These are phyloP conservation scores for Pinus tabuliformis DNA, from an alignment of 75 land plant species.

Conservation along the genomic window DNA sequence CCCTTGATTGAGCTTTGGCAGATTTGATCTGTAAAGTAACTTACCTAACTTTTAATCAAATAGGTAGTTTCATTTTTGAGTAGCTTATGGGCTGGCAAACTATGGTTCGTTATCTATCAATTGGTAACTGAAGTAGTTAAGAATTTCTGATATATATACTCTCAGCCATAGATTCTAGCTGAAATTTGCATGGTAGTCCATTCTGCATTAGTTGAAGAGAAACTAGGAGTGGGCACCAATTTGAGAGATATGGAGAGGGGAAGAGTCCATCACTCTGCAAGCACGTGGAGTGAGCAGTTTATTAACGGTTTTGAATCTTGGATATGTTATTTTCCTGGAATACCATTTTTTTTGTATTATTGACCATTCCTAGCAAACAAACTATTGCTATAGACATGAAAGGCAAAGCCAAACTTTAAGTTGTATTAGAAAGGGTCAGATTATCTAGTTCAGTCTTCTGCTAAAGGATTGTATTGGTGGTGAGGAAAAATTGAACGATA, in stretches of 20 bases:
- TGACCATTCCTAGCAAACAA: too few species aligned
- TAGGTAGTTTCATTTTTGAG: neutral
- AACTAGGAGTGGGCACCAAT: neutral
- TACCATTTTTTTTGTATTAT: too few species aligned
- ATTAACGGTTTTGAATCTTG: neutral
- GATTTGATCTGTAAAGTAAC: slow-evolving; percentile 62
- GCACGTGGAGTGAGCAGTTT: neutral
- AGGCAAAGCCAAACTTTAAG: too few species aligned
- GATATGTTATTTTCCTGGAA: neutral
- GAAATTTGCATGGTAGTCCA: neutral
- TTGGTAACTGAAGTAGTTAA: too few species aligned
- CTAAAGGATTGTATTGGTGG: too few species aligned
- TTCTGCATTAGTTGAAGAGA: neutral
- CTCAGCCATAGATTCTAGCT: neutral
- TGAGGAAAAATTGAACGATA: too few species aligned
- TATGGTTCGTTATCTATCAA: neutral
- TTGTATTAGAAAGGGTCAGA: too few species aligned
- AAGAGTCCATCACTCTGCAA: neutral
- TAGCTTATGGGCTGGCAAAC: neutral
- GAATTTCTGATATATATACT: too few species aligned
- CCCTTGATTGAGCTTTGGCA: slow-evolving; percentile 75
- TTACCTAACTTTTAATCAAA: neutral
- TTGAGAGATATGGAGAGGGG: neutral
- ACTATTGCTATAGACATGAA: too few species aligned
- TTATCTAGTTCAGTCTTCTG: too few species aligned